Base-by-base conservation (phyloP, 495 filamentous ascomycete genomes). In the Neurospora sp. region DNA sequence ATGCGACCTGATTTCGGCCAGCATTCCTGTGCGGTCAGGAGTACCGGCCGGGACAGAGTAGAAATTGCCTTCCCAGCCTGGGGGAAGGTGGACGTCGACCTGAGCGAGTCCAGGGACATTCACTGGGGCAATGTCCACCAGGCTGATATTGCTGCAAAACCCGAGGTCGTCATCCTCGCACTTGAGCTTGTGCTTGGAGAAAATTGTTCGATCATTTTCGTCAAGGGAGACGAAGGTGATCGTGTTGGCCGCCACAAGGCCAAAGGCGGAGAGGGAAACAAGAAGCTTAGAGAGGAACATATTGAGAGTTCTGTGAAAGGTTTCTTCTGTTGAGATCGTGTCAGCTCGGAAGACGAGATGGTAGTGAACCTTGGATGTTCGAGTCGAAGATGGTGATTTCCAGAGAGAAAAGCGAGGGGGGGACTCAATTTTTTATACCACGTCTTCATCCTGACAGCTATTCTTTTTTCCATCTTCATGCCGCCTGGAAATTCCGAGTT, bases 161-260 rank as follows among this genome's bases (percentile, higher is more conserved):
- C 49, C 49, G 0, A 0, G 1, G 10, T 27, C 20, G 1, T 0
- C 20, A 27, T 2, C 20, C 2, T 12, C 5, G 20, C 49, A 60
- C 11, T 60, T 14, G 4, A 12, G 14, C 3, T 35, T 66, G 54
- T 66, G 54, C 14, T 83, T 86, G 78, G 86, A 87, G 78, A 74
- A 44, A 75, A 87, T 74, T 39, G 79, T 82, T 72, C 87, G 85
- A 70, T 74, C 73, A n/a, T 79, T 78, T n/a, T 71, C 69, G 74
- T 88, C 87, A 75, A 86, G 84, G 77, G 82, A 83, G 74, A 83
- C 42, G 80, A 88, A 87, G 75, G 83, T 82, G 49, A 88, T 76
- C 31, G 80, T 79, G 82, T 82, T 84, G 75, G 82, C 81, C 39
- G 79, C 80, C 66, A 80, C 77, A 27, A 83, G 42, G 69, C 79